Conservation (phyloP, 2,329 filamentous ascomycete species). For the Diaporthe sp. region DNA sequence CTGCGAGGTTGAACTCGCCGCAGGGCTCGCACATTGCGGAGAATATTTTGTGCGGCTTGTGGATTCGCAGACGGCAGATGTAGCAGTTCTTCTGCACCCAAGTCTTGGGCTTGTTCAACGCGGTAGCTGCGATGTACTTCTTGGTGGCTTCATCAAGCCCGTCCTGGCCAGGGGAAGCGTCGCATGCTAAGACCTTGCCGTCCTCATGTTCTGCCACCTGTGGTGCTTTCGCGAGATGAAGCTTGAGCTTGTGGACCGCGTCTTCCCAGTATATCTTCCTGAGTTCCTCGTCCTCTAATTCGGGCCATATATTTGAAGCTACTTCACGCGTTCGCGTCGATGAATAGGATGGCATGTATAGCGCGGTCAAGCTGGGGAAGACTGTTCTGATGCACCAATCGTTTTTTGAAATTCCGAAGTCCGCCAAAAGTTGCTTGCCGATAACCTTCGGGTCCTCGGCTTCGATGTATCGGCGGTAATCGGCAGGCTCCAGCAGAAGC, state of each 20-base stretch:
- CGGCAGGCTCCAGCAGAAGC: slow-evolving; percentile 1
- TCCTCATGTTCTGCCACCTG: slow-evolving; percentile 5
- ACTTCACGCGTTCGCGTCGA: neutral
- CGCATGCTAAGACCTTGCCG: neutral
- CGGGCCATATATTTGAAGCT: neutral
- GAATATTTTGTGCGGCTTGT: neutral
- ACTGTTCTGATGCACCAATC: neutral
- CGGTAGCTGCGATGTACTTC: neutral
- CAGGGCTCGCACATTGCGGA: slow-evolving; percentile 14
- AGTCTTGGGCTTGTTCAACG: neutral
- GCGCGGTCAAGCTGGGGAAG: slow-evolving; percentile 16
- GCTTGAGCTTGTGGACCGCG: neutral
- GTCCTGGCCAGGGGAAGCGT: neutral
- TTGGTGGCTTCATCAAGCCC: neutral
- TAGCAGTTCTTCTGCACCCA: neutral
- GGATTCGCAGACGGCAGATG: neutral
- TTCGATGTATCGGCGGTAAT: slow-evolving; percentile 7
- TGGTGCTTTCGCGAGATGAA: slow-evolving; percentile 7
- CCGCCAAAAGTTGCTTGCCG: neutral
- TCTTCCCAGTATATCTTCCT: slow-evolving; percentile 10
- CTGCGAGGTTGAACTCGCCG: slow-evolving; percentile 30
- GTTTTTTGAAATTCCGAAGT: neutral
- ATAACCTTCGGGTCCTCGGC: neutral
- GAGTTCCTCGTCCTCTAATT: neutral
- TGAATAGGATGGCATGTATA: slow-evolving; percentile 9